Conservation (phyloP, 768 basidiomycete genomes). For the Lactifluus pinguis region DNA sequence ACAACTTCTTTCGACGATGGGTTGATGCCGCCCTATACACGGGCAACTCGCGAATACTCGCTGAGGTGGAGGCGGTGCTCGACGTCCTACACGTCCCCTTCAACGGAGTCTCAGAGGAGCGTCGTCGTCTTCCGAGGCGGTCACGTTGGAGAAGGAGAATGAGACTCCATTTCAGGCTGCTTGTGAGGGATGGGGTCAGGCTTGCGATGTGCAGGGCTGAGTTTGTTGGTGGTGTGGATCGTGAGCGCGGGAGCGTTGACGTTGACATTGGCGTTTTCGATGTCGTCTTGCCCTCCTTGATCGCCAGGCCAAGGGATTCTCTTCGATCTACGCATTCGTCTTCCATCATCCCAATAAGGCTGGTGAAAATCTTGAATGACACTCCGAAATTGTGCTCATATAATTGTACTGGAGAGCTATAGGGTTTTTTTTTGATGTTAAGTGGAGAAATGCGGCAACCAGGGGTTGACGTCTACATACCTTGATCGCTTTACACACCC, state of each 20-base stretch:
- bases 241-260: constrained; percentile 9
- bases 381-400: background rate
- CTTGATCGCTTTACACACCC: constrained; percentile 15
- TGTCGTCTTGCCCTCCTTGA: background rate
- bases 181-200: background rate
- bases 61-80: background rate
- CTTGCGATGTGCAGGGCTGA: constrained; percentile 8
- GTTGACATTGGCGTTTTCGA: background rate
- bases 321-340: constrained; percentile 4
- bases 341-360: constrained; percentile 2
- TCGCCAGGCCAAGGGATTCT: background rate
- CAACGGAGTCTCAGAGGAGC: constrained; percentile 11
- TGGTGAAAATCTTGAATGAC: background rate
- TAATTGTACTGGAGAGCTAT: background rate
- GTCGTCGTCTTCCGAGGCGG: constrained; percentile 7
- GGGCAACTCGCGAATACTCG: background rate
- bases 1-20: background rate
- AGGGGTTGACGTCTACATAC: constrained; percentile 1
- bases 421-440: background rate
- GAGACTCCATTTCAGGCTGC: constrained; percentile 9
- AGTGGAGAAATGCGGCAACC: background rate
- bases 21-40: background rate
- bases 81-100: constrained; percentile 10
- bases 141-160: constrained; percentile 6
- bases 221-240: constrained; percentile 12